These are phyloP conservation scores for Cercophora sp. DNA, from an alignment of 495 filamentous ascomycete species.

Conservation along the genomic window DNA sequence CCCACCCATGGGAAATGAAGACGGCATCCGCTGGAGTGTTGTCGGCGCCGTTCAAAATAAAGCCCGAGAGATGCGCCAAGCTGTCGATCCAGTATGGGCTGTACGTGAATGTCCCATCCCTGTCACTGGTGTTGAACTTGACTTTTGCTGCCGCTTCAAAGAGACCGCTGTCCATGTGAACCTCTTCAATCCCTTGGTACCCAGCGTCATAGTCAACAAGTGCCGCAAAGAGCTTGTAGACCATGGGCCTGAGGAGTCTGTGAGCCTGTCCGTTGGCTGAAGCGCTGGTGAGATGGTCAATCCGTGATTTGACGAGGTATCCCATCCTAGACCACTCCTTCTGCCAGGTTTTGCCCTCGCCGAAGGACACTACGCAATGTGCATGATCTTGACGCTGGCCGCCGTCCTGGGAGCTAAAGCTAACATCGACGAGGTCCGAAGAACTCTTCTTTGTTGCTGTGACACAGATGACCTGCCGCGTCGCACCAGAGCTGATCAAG, in stretches of 20 bases:
- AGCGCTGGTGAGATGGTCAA: constrained; percentile 34
- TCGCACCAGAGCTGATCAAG: constrained; percentile 37
- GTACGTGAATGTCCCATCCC: constrained; percentile 51
- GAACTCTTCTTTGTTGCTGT: constrained; percentile 13
- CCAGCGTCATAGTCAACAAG: constrained; percentile 51
- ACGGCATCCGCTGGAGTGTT: constrained; percentile 53
- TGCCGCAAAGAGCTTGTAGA: constrained; percentile 60
- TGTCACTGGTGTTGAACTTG: constrained; percentile 17
- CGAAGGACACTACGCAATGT: constrained; percentile 33
- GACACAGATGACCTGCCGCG: constrained; percentile 16
- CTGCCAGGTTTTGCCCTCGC: constrained; percentile 26
- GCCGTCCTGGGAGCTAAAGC: constrained; percentile 20
- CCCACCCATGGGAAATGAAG: constrained; percentile 64
- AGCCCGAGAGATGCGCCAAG: constrained; percentile 54
- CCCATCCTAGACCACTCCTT: constrained; percentile 38
- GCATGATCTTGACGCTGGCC: constrained; percentile 29
- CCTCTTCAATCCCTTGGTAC: constrained; percentile 23
- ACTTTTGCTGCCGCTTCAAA: constrained; percentile 29
- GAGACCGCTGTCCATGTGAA: constrained; percentile 21
- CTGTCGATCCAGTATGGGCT: constrained; percentile 65
- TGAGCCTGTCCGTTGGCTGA: constrained; percentile 38
- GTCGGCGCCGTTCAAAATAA: constrained; percentile 65
- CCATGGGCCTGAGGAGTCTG: constrained; percentile 50
- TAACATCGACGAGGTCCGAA: constrained; percentile 15
- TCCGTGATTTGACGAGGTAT: constrained; percentile 39